Evolutionary conservation across 2,329 filamentous ascomycete genomes (phyloP).

Genomic region (Grosmannia penicillata): DNA sequence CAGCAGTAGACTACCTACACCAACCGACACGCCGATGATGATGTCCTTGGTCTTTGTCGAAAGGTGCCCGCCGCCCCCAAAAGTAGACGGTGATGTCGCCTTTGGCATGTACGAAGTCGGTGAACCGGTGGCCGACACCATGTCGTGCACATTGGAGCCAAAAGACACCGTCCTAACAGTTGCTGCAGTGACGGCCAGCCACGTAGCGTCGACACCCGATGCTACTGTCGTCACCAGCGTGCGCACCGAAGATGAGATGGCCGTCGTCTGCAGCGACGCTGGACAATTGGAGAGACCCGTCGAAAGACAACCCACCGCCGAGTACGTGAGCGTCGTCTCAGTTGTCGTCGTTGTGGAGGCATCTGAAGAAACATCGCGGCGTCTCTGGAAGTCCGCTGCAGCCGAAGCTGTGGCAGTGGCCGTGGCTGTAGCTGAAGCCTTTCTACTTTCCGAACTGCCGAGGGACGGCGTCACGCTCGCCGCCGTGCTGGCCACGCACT

Average conservation of each 20-base stretch:
- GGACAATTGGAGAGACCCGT: conserved; percentile 33
- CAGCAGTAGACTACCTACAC: conserved; percentile 5
- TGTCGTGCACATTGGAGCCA: conserved; percentile 20
- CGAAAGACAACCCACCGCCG: conserved; percentile 27
- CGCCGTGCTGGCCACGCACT: conserved; percentile 21
- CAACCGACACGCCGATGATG: conserved; percentile 4
- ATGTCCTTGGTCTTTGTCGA: conserved; percentile 2
- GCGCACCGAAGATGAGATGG: conserved; percentile 17
- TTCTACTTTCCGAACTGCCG: too few species aligned
- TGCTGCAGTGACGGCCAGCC: conserved; percentile 20
- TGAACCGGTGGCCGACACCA: conserved; percentile 25
- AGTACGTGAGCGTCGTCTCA: conserved; percentile 19
- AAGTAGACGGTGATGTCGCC: conserved; percentile 18
- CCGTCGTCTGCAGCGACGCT: conserved; percentile 28
- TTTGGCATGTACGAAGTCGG: conserved; percentile 23
- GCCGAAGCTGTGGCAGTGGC: conserved; percentile 12
- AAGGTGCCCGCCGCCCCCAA: background rate
- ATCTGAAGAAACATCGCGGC: background rate
- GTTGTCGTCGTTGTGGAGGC: background rate
- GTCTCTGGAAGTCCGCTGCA: background rate
- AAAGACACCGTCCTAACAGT: conserved; percentile 25
- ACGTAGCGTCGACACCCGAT: conserved; percentile 22
- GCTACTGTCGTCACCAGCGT: conserved; percentile 24
- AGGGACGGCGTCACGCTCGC: too few species aligned
- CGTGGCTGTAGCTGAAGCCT: conserved; percentile 22